A percentile compares a stretch with the other conserved stretches of the same genome.
These are phyloP conservation scores for Phytophthora sp. DNA, from an alignment of 352 stramenopile genomes.

Conservation along the genomic window DNA sequence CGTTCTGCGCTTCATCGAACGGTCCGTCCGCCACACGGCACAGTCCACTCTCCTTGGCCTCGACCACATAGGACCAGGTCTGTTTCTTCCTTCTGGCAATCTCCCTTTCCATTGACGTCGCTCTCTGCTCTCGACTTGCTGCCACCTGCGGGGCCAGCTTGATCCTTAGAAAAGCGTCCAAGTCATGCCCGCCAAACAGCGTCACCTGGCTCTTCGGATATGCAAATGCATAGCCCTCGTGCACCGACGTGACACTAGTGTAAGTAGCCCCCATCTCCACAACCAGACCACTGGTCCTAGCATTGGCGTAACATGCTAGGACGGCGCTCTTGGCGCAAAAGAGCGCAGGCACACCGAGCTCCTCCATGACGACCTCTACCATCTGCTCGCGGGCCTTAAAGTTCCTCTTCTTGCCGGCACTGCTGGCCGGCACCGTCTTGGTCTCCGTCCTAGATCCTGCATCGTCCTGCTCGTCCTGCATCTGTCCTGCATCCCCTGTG, in stretches of 20 bases:
- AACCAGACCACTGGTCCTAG: conserved; percentile 77
- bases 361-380: conserved; percentile 88
- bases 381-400: conserved; percentile 60
- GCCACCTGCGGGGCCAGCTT: conserved; percentile 60
- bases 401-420: conserved; percentile 63
- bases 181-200: conserved; percentile 66
- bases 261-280: conserved; percentile 84
- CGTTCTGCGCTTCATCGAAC: conserved; percentile 72
- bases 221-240: conserved; percentile 80
- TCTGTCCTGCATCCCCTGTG: conserved; percentile 19
- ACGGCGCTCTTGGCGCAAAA: conserved; percentile 87
- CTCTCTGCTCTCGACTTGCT: conserved; percentile 13
- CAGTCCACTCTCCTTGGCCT: conserved; percentile 78
- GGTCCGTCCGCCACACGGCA: conserved; percentile 73
- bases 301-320: conserved; percentile 85
- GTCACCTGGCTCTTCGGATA: conserved; percentile 65
- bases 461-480: conserved; percentile 31
- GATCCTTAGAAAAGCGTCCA: conserved; percentile 65
- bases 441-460: conserved; percentile 4
- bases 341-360: conserved; percentile 68
- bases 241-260: conserved; percentile 77
- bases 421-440: conserved; percentile 22
- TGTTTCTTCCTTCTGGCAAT: conserved; percentile 43
- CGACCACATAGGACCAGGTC: conserved; percentile 62
- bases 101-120: conserved; percentile 30